Base-by-base conservation (phyloP, 2,329 filamentous ascomycete genomes). In the Colletotrichum sublineola region DNA sequence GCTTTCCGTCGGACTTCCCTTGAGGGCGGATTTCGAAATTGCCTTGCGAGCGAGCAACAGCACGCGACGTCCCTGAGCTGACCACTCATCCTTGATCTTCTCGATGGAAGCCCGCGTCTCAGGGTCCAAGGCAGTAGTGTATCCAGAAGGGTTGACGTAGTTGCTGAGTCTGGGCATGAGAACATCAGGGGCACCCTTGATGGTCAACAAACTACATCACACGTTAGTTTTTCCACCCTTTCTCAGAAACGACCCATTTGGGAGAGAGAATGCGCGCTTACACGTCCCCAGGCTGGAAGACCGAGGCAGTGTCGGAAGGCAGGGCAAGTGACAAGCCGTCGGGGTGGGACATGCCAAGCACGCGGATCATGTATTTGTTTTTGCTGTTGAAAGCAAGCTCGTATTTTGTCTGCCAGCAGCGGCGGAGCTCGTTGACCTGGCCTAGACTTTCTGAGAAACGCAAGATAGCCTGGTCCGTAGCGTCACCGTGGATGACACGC, bases 331-430 rank as follows among this genome's bases (percentile, higher is more conserved):
- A 67, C 40, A 68, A 36, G 1, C 74, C 74, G 14, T 75, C 74
- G n/a, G 80, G 78, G 40, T 82, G 78, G 2, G 80, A 81, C 50
- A 87, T 75, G 2, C 84, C 84, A 61, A 92, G 88, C 0, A 91
- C 87, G 44, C 89, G 86, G 67, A 95, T 88, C 90, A 94, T 95
- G 78, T 91, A 95, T 81, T 95, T 95, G 82, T 94, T 95, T 84
- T 94, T 94, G 82, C 91, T 94, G 82, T 95, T 95, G 80, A 95
- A 95, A 0, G 91, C 89, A 38, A 94, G 83, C 66, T 92, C 90
- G 75, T 90, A 94, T 2, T 88, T 86, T 64, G 88, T 90, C 63
- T 87, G 87, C 91, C 92, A 94, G 74, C 86, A 84, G 18, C 85
- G 84, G 9, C 90, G 87, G 6, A 92, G 82, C 63, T 92, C 87